Conservation (phyloP, 805 yeast genomes). For the Millerozyma acaciae region DNA sequence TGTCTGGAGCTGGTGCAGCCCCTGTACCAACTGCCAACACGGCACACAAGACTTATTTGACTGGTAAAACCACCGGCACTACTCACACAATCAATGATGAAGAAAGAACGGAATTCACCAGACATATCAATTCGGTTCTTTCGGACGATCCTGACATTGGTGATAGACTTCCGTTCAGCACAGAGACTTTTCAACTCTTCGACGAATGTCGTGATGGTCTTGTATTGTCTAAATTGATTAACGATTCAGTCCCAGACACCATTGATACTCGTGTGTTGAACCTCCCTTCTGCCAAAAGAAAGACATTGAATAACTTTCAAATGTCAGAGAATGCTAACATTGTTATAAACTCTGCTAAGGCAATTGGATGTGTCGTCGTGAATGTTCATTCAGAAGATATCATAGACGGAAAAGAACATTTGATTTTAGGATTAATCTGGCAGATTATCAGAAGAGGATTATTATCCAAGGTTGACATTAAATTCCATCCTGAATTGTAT, state of each 20-base stretch:
- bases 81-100: conserved; percentile 97
- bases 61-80: conserved; percentile 86
- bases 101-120: conserved; percentile 91
- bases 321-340: conserved; percentile 97
- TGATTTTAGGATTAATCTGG: conserved; percentile 91
- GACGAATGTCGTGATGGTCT: conserved; percentile 97
- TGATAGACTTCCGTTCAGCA: conserved; percentile 80
- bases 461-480: conserved; percentile 91
- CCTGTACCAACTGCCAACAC: conserved; percentile 49
- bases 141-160: conserved; percentile 88
- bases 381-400: conserved; percentile 96
- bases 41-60: conserved; percentile 63
- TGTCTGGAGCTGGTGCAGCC: conserved; percentile 19
- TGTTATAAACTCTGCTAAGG: conserved; percentile 97
- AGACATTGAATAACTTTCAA: conserved; percentile 84
- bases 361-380: conserved; percentile 97
- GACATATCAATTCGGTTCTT: conserved; percentile 89
- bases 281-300: conserved; percentile 70
- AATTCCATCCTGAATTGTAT: conserved; percentile 93
- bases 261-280: conserved; percentile 97
- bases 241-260: conserved; percentile 97
- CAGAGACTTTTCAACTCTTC: conserved; percentile 90
- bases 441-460: conserved; percentile 96
- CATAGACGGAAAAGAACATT: conserved; percentile 89
- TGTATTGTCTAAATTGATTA: conserved; percentile 86